Evolutionary conservation across 352 stramenopile species (phyloP).

Genomic region (Phytopythium cucurbitacearum): DNA sequence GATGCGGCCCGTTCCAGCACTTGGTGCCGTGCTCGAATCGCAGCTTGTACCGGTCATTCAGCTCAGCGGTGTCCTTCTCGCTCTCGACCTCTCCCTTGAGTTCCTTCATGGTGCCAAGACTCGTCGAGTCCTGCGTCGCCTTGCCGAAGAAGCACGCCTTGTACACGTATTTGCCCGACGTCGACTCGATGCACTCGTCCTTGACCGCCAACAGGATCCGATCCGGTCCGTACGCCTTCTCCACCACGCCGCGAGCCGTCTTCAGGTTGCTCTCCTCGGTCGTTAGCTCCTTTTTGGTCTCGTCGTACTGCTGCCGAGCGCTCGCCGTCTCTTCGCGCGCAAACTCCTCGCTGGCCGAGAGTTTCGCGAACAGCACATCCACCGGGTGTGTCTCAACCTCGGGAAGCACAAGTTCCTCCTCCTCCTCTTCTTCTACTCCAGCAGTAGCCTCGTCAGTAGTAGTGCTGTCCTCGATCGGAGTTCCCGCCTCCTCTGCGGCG

Average conservation of each 20-base stretch:
- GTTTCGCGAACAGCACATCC: conserved; percentile 51
- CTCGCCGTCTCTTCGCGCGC: conserved; percentile 39
- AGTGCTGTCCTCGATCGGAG: conserved; percentile 5
- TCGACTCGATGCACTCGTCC: conserved; percentile 66
- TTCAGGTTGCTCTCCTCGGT: conserved; percentile 27
- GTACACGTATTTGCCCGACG: conserved; percentile 78
- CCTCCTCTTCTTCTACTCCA: conserved; percentile 17
- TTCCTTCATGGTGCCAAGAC: conserved; percentile 65
- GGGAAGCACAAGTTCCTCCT: conserved; percentile 42
- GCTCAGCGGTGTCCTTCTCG: conserved; percentile 6
- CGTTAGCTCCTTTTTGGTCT: conserved; percentile 33
- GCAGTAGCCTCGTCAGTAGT: conserved; percentile 9
- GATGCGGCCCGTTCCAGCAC: conserved; percentile 87
- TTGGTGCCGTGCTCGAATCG: conserved; percentile 66
- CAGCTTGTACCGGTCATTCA: conserved; percentile 8
- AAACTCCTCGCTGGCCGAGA: conserved; percentile 34
- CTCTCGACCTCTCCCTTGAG: conserved; percentile 10
- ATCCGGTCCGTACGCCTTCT: conserved; percentile 60
- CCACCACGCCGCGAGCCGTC: conserved; percentile 27
- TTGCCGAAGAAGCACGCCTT: conserved; percentile 82
- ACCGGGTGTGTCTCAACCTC: conserved; percentile 53
- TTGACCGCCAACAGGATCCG: conserved; percentile 60
- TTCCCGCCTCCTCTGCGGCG: conserved; percentile 7
- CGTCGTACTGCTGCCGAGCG: conserved; percentile 38
- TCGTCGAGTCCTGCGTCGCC: conserved; percentile 78